These are phyloP conservation scores for sunflower (Helianthus annuus) DNA, from an alignment of 129 eudicot genomes.

Conservation along the genomic window HanXRQr2.0-SUNRISE NC_035449.2:28721449-28721948, in stretches of 20 bases:
- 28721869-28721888: background rate
- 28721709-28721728: background rate
- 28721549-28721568: background rate
- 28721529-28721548: background rate
- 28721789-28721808: conserved; percentile 2
- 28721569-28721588: background rate
- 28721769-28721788: background rate
- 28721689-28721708: too few species aligned
- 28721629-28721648: too few species aligned
- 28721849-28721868: background rate
- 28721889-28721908: background rate
- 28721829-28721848: conserved; percentile 3
- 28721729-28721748: too few species aligned
- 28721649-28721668: too few species aligned
- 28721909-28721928: background rate
- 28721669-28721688: too few species aligned
- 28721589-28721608: background rate
- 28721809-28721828: background rate
- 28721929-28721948: background rate
- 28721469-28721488: conserved; percentile 1
- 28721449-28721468: background rate
- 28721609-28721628: too few species aligned
- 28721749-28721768: background rate
- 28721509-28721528: background rate
- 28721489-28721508: conserved; percentile 9